Percentiles rank a stretch among this genome's conserved stretches.
Conservation (phyloP, 1,139 yeast genomes). For the Geotrichum fermentans region DNA sequence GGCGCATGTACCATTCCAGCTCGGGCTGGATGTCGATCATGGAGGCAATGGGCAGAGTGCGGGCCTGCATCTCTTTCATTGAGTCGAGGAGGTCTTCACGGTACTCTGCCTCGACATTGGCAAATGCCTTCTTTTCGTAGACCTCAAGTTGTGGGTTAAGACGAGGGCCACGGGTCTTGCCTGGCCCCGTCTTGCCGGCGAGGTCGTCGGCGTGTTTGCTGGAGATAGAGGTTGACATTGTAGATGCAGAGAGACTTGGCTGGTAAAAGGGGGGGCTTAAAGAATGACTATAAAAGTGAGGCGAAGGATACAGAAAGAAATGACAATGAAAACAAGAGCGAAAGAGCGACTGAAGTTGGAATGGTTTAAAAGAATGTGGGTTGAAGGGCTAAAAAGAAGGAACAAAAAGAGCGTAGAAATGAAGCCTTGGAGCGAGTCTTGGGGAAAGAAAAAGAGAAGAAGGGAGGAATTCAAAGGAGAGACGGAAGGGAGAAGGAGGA, state of each 20-base stretch:
- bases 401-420: background rate
- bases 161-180: conserved; percentile 6
- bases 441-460: background rate
- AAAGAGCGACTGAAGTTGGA: background rate
- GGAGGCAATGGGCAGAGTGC: conserved; percentile 37
- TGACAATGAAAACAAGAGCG: background rate
- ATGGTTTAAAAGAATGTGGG: background rate
- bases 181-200: conserved; percentile 7
- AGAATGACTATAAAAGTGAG: background rate
- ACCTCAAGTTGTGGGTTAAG: conserved; percentile 15
- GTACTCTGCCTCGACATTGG: conserved; percentile 33
- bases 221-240: background rate
- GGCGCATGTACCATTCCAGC: conserved; percentile 91
- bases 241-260: background rate
- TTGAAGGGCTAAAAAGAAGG: background rate
- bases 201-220: background rate
- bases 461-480: background rate
- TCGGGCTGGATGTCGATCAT: conserved; percentile 94
- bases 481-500: background rate
- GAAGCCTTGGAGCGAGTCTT: background rate
- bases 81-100: conserved; percentile 37
- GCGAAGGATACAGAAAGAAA: too few relatives aligned
- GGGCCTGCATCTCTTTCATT: conserved; percentile 34
- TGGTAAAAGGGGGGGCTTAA: background rate
- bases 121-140: conserved; percentile 12